phyloP scores from a whole-genome alignment of 352 stramenopile genomes.

The Pythium rishiriense region DNA sequence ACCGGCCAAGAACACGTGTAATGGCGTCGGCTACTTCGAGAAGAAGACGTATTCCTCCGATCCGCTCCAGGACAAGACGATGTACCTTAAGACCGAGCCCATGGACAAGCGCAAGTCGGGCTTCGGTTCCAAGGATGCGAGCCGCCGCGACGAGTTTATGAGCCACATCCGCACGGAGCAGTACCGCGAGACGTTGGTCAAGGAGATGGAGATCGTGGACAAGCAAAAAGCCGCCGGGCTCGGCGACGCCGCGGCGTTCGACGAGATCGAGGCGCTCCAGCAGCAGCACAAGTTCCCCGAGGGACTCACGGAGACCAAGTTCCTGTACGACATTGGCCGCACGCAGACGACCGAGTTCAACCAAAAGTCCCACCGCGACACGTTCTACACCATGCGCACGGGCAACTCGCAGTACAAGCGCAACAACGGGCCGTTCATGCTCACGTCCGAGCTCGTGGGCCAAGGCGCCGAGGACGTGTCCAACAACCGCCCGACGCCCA shows the following conservation, averaged over 20 bases:
- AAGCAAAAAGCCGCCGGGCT: conserved; percentile 64
- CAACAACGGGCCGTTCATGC: conserved; percentile 81
- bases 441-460: conserved; percentile 69
- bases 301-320: conserved; percentile 71
- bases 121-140: conserved; percentile 91
- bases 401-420: conserved; percentile 77
- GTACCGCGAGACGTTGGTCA: conserved; percentile 84
- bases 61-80: conserved; percentile 83
- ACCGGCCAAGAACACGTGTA: conserved; percentile 73
- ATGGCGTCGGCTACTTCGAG: conserved; percentile 84
- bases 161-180: conserved; percentile 89
- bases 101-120: conserved; percentile 86
- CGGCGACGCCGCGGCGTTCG: conserved; percentile 37
- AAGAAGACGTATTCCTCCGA: conserved; percentile 87
- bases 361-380: conserved; percentile 80
- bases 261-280: conserved; percentile 46
- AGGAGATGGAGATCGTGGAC: conserved; percentile 81
- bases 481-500: conserved; percentile 52
- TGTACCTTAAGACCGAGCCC: conserved; percentile 87
- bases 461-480: conserved; percentile 63
- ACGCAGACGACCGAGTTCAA: conserved; percentile 84
- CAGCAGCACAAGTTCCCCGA: conserved; percentile 63
- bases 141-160: conserved; percentile 90
- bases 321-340: conserved; percentile 78
- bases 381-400: conserved; percentile 80